Base-by-base conservation (phyloP, 2,329 filamentous ascomycete genomes). In the Paracorniculantispora psalliotae region DNA sequence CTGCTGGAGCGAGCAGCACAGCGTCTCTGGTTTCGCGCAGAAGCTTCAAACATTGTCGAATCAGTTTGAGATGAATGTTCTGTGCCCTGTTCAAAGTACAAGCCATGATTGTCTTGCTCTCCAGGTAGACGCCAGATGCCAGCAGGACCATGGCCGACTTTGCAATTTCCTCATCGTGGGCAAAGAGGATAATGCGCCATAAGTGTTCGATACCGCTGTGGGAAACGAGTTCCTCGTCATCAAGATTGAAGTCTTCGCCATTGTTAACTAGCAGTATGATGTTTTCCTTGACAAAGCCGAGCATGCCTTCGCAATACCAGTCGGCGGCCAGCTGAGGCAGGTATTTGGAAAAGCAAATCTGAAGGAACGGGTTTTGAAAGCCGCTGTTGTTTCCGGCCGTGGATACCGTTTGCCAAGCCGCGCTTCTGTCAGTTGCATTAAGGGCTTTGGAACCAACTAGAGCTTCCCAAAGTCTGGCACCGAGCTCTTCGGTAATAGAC, bases 171-270 rank as follows among this genome's bases (percentile, higher is more conserved):
- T 81, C 76, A 39, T 82, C 77, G 5, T 85, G 84, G 1, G 89
- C 85, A 17, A 83, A 86, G 56, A 96, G 75, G 35, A 93, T 85
- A 65, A 96, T 84, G 25, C 85, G 84, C 92, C 92, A 96, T n/a
- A 96, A 76, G 59, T 92, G 82, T 65, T 94, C 89, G 46, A 82
- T 77, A 26, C 75, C 83, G 63, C 72, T 81, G 61, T 77, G 81
- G 63, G 81, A 75, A 28, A 83, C 68, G 12, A 78, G 73, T n/a
- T 78, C 74, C 8, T 79, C 75, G 48, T 83, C 80, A 58, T 83
- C 79, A 23, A 85, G 72, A 21, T 79, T 67, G 51, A 80, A 75
- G 23, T 76, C 76, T 25, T 69, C 67, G 6, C 67, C 64, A 35
- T 79, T 75, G 35, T 78, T 76, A 5, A 84, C 72, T 41, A 80